Conservation (phyloP, 1,284 basidiomycete species). For the Rhodotorula mucilaginosa region DNA sequence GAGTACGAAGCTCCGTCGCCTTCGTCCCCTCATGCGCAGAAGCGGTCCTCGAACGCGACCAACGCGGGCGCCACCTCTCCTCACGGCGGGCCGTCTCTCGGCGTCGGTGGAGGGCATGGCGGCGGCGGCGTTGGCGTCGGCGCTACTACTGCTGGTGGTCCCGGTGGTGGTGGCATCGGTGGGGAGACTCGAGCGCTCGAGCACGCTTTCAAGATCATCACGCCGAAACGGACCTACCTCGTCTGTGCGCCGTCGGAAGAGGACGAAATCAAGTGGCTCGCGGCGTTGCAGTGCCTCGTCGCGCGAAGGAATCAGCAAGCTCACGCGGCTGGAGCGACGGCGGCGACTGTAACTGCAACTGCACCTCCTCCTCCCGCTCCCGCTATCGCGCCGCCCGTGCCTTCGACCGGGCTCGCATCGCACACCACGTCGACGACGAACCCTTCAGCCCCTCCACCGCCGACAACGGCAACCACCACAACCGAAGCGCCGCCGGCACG, state of each 20-base stretch:
- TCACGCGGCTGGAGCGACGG: neutral
- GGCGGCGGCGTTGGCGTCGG: neutral
- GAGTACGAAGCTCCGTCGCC: conserved; percentile 60
- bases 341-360: neutral
- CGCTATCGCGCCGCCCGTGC: no score
- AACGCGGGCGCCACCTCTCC: neutral
- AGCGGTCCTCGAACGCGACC: neutral
- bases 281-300: conserved; percentile 87
- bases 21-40: neutral
- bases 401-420: no score
- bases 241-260: conserved; percentile 95
- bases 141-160: no score
- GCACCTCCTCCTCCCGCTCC: neutral
- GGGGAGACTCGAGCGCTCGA: conserved; percentile 22
- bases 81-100: neutral
- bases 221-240: conserved; percentile 82
- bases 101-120: neutral
- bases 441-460: no score
- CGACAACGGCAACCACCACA: neutral
- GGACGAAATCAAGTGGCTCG: conserved; percentile 97
- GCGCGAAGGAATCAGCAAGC: conserved; percentile 16
- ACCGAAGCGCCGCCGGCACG: neutral
- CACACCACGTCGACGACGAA: no score
- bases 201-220: conserved; percentile 92
- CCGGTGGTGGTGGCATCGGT: neutral